Percentiles rank a stretch among this genome's conserved stretches.
phyloP scores from a whole-genome alignment of 2,329 filamentous ascomycete genomes.

The Botrytis paeoniae region DNA sequence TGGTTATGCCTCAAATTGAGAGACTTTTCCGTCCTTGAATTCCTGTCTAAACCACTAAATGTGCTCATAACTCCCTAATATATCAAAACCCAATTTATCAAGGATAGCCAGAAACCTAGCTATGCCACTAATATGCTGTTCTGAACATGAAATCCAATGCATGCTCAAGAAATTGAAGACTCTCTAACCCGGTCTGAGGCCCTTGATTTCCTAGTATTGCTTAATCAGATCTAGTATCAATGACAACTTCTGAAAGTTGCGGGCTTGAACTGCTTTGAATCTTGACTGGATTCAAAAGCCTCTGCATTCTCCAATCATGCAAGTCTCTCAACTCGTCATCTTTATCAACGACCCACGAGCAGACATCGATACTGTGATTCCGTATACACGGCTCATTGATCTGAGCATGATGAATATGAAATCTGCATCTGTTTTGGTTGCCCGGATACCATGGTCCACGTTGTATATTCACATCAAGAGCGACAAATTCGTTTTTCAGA shows the following conservation, averaged over 20 bases:
- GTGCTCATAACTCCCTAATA: rapidly evolving
- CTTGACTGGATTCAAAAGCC: rapidly evolving
- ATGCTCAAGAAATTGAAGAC: not conserved
- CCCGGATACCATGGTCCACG: not conserved
- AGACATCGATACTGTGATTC: not conserved
- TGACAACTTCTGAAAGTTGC: rapidly evolving
- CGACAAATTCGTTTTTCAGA: rapidly evolving
- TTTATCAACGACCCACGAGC: not conserved
- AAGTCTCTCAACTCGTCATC: rapidly evolving
- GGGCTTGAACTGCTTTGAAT: rapidly evolving
- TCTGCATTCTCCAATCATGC: not conserved
- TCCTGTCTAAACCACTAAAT: not conserved
- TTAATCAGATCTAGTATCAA: not conserved
- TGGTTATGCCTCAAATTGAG: not conserved
- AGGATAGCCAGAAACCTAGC: not conserved
- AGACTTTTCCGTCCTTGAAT: rapidly evolving
- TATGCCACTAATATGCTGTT: not conserved
- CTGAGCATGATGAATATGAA: not conserved
- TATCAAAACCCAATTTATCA: not conserved
- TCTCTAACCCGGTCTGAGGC: not conserved
- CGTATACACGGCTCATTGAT: rapidly evolving
- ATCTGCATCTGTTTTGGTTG: not conserved
- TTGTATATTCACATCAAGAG: rapidly evolving
- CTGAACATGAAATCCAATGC: not conserved
- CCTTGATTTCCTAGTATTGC: no score